phyloP scores from a whole-genome alignment of 169 alveolate species.

The Perkinsus olseni region DNA sequence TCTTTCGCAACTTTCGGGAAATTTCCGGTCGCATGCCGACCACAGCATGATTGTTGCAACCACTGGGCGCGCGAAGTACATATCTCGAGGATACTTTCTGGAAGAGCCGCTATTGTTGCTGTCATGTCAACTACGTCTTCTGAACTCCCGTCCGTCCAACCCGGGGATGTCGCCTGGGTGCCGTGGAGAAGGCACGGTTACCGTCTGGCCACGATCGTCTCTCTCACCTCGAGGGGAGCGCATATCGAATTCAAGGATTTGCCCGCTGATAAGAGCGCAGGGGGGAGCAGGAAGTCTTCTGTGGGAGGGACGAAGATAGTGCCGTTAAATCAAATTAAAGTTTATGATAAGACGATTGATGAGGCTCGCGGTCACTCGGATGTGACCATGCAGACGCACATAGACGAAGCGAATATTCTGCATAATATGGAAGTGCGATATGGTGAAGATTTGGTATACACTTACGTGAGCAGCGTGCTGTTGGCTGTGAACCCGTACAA shows the following conservation, averaged over 20 bases:
- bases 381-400: background rate
- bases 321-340: background rate
- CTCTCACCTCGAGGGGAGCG: too few species aligned
- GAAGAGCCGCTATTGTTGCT: background rate
- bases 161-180: conserved; percentile 26
- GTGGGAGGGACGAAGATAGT: background rate
- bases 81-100: too few species aligned
- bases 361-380: conserved; percentile 40
- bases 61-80: too few species aligned
- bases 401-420: conserved; percentile 30
- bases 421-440: conserved; percentile 33
- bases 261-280: too few species aligned
- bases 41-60: too few species aligned
- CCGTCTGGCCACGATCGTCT: conserved; percentile 15
- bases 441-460: conserved; percentile 19
- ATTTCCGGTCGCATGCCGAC: too few species aligned
- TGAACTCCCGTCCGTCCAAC: background rate
- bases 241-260: too few species aligned
- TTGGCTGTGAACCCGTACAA: conserved; percentile 38
- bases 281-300: background rate
- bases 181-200: conserved; percentile 26
- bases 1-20: too few species aligned
- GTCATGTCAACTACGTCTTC: background rate
- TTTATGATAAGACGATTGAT: background rate
- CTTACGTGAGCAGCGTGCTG: conserved; percentile 28